A percentile compares a stretch with the other conserved stretches of the same genome.
Conservation (phyloP, 2,329 filamentous ascomycete genomes). For the Pyrenochaeta sp. region DNA sequence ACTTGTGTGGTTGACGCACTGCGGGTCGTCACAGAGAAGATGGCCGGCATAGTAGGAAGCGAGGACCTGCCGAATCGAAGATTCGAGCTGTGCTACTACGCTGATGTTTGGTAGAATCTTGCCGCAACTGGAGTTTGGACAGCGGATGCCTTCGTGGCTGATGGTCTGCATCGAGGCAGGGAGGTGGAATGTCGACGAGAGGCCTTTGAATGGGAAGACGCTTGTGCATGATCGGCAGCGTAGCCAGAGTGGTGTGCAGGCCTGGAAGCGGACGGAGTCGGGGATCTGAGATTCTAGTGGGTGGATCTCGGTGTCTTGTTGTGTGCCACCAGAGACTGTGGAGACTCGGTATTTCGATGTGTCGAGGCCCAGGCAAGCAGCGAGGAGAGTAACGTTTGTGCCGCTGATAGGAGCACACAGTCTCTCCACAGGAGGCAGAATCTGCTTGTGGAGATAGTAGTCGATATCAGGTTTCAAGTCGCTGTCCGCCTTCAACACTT, state of each 20-base stretch:
- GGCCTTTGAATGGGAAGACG: conserved; percentile 76
- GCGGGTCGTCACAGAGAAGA: conserved; percentile 87
- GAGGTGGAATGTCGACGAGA: conserved; percentile 52
- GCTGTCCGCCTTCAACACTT: conserved; percentile 79
- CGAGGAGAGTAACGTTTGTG: conserved; percentile 87
- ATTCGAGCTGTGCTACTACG: conserved; percentile 85
- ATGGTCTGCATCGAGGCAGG: conserved; percentile 49
- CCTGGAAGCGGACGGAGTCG: conserved; percentile 86
- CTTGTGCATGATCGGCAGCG: conserved; percentile 83
- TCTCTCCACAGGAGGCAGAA: conserved; percentile 96
- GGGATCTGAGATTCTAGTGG: conserved; percentile 94
- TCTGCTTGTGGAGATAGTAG: conserved; percentile 98
- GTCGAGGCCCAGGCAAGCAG: conserved; percentile 93
- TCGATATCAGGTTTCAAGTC: conserved; percentile 88
- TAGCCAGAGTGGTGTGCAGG: conserved; percentile 77
- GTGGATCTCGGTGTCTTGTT: conserved; percentile 66
- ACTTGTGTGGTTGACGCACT: conserved; percentile 84
- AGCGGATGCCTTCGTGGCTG: conserved; percentile 77
- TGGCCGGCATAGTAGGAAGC: conserved; percentile 90
- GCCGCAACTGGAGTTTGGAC: conserved; percentile 69
- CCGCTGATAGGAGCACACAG: conserved; percentile 94
- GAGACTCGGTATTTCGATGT: conserved; percentile 83
- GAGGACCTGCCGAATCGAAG: conserved; percentile 78
- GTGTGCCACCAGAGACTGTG: conserved; percentile 60
- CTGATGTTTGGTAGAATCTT: conserved; percentile 72